phyloP scores from a whole-genome alignment of 2,329 filamentous ascomycete genomes.

The Pleomassaria siparia region DNA sequence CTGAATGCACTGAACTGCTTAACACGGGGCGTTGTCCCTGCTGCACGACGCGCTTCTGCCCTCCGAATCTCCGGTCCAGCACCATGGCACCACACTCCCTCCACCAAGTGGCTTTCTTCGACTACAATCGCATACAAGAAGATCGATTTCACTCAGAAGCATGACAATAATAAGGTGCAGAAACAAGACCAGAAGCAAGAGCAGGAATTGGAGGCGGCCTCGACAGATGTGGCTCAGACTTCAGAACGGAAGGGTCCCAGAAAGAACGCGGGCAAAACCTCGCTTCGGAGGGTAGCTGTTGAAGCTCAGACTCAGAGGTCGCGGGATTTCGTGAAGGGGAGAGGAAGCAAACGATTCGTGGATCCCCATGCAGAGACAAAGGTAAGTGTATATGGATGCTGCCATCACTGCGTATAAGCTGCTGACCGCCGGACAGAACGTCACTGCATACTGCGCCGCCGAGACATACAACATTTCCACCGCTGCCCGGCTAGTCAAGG shows the following conservation, averaged over 20 bases:
- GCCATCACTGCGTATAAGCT: neutral
- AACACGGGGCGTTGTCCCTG: conserved; percentile 22
- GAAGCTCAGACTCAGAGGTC: conserved; percentile 79
- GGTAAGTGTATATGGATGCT: conserved; percentile 18
- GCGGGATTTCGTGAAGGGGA: conserved; percentile 54
- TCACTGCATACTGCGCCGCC: conserved; percentile 69
- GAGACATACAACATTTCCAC: conserved; percentile 64
- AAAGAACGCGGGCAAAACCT: conserved; percentile 37
- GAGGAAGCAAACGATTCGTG: conserved; percentile 47
- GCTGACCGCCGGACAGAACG: conserved; percentile 40
- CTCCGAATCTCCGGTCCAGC: conserved; percentile 7
- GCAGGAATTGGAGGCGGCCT: conserved; percentile 14
- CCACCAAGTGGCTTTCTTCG: conserved; percentile 21
- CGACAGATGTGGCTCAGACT: conserved; percentile 13
- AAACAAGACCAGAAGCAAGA: conserved; percentile 7
- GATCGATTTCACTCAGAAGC: conserved; percentile 27
- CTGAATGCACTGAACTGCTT: conserved; percentile 24
- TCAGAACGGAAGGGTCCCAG: conserved; percentile 23
- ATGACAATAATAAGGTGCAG: conserved; percentile 19
- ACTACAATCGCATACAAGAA: conserved; percentile 18
- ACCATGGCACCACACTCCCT: conserved; percentile 3
- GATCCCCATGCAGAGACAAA: conserved; percentile 51
- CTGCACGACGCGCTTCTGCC: conserved; percentile 5
- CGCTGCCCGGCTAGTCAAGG: conserved; percentile 59
- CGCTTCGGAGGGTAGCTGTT: conserved; percentile 79